Evolutionary conservation across 2,329 filamentous ascomycete species (phyloP).

Genomic region (Pezicula carpinea): DNA sequence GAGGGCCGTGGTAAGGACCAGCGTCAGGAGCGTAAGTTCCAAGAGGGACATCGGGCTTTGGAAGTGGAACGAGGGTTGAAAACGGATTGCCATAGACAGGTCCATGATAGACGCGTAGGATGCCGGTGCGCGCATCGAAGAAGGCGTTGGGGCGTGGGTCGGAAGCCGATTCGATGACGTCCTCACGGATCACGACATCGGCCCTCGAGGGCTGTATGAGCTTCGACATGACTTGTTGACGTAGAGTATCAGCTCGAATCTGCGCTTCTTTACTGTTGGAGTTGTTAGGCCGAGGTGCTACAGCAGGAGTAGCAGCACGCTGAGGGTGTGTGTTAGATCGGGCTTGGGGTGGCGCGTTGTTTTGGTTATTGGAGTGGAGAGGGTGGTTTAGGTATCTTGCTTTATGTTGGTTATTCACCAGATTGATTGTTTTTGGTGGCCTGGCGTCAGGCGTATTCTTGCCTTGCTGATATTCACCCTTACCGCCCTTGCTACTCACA

Average conservation of each 20-base stretch:
- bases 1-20: constrained; percentile 30
- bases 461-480: background rate
- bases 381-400: background rate
- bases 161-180: constrained; percentile 45
- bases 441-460: background rate
- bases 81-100: constrained; percentile 48
- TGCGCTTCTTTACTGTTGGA: background rate
- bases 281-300: background rate
- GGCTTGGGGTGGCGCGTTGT: too few species aligned
- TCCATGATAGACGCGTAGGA: constrained; percentile 54
- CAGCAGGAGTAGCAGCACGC: too few species aligned
- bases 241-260: background rate
- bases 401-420: background rate
- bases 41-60: constrained; percentile 31
- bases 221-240: constrained; percentile 25
- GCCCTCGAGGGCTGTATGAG: constrained; percentile 44
- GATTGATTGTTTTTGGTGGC: too few species aligned
- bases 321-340: too few species aligned
- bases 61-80: constrained; percentile 41
- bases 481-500: background rate
- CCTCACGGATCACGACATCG: constrained; percentile 50
- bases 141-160: constrained; percentile 58
- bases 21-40: constrained; percentile 28
- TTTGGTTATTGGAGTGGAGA: too few species aligned
- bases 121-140: constrained; percentile 46